Base-by-base conservation (phyloP, 495 filamentous ascomycete species). In the Hypoxylon fragiforme region DNA sequence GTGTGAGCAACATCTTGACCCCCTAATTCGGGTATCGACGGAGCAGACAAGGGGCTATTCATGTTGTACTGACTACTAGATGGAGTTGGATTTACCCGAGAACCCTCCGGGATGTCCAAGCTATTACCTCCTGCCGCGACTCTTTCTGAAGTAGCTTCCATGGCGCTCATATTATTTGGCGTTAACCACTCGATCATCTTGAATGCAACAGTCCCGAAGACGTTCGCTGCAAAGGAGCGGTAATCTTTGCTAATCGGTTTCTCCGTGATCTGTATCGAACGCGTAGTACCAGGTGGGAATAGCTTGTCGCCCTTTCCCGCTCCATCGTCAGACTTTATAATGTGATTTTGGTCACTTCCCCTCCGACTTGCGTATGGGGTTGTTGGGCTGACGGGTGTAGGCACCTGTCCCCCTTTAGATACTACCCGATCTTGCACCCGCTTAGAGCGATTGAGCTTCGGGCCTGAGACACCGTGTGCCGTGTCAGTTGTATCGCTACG, bases 111-210 rank as follows among this genome's bases (percentile, higher is more conserved):
- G 16, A 47, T 38, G 22, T 57, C 44, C 2, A 41, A n/a, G 14
- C 30, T 28, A 18, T 21, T 37, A 13, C 46, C 48, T 13, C 47
- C 36, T 1, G 44, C 41, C 34, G 53, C 50, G n/a, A 62, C 41
- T 48, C 58, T 72, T 11, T 65, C 54, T 5, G 69, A 66, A 67
- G 78, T 68, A 7, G 72, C 69, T 36, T 75, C 70, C 12, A 79
- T 68, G 3, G 72, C 69, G 32, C 74, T 70, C 12, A 79, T 60
- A 26, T 68, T 74, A 35, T 70, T 72, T 7, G 86, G 79, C 11
- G 85, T 83, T 30, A 89, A 73, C 87, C 87, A 91, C 66, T 91
- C 88, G 20, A 92, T 72, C 83, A 92, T 88, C 47, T 85, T 85
- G 55, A 91, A 77, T 3, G 89, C 80, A 34, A 85, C 75, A 2